These are phyloP conservation scores for Cicer pinnatifidum DNA, from an alignment of 306 rosid species.

Conservation along the genomic window DNA sequence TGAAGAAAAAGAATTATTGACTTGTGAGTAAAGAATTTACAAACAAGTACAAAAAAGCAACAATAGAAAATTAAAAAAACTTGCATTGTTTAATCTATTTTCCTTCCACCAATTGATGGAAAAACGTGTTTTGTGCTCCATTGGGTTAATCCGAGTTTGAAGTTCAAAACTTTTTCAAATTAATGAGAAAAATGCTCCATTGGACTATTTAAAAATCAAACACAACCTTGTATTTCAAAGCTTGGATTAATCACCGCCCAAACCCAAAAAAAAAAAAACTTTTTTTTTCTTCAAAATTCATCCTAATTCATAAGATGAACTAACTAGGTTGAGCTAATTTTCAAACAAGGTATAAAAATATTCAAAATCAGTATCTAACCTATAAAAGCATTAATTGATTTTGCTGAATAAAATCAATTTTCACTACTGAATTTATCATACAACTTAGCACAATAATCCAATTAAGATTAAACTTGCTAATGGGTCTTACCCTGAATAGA, in stretches of 20 bases:
- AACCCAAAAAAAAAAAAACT: not conserved
- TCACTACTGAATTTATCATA: constrained; percentile 2
- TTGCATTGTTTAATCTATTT: constrained; percentile 35
- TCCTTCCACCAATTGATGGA: constrained; percentile 35
- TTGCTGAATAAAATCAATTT: constrained; percentile 28
- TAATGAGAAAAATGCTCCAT: constrained; percentile 35
- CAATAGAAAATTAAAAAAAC: constrained; percentile 47
- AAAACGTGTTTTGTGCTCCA: not conserved
- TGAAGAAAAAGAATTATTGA: constrained; percentile 41
- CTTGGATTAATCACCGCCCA: not conserved
- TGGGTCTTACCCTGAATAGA: constrained; percentile 52
- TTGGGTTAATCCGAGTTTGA: constrained; percentile 1
- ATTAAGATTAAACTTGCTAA: constrained; percentile 17
- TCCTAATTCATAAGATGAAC: not conserved
- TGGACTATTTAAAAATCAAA: constrained; percentile 26
- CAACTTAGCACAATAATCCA: constrained; percentile 9
- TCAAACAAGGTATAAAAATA: constrained; percentile 2
- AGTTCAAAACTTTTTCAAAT: constrained; percentile 28
- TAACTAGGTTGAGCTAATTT: constrained; percentile 42
- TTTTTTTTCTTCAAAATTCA: not conserved
- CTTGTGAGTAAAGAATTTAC: constrained; percentile 58
- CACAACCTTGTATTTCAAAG: constrained; percentile 35
- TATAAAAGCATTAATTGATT: constrained; percentile 11
- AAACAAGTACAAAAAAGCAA: constrained; percentile 55
- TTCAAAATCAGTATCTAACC: constrained; percentile 41